Conservation (phyloP, 257 asterid species). For the Avicennia marina region DNA sequence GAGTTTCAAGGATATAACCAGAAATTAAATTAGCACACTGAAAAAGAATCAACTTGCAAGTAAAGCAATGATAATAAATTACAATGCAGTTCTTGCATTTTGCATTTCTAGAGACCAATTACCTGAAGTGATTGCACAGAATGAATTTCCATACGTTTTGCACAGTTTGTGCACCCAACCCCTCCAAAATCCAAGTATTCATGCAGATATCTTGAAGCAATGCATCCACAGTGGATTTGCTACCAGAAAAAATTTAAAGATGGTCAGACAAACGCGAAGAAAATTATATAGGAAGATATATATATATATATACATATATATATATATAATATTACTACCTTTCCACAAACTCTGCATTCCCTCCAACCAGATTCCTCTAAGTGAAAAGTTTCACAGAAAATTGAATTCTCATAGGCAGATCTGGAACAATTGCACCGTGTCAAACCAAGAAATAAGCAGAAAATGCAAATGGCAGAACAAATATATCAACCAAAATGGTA, state of each 20-base stretch:
- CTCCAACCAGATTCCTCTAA: slow-evolving; percentile 67
- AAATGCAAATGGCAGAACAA: not conserved
- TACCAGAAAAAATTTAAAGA: slow-evolving; percentile 24
- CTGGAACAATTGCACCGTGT: slow-evolving; percentile 32
- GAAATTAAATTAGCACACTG: not conserved
- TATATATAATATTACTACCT: slow-evolving; percentile 36
- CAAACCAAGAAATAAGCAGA: slow-evolving; percentile 7
- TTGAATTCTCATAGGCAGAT: slow-evolving; percentile 45
- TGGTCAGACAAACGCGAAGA: slow-evolving; percentile 14
- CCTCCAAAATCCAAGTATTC: slow-evolving; percentile 92
- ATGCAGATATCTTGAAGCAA: slow-evolving; percentile 66
- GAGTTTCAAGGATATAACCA: not conserved
- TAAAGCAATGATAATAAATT: not conserved
- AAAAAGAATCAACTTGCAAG: not conserved
- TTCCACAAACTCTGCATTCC: slow-evolving; percentile 55
- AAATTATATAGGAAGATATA: not conserved
- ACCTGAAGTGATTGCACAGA: slow-evolving; percentile 53
- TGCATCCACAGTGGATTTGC: slow-evolving; percentile 90
- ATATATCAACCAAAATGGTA: not conserved
- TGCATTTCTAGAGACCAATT: slow-evolving; percentile 2
- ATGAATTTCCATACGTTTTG: slow-evolving; percentile 51
- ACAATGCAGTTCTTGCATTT: not conserved
- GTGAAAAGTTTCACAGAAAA: slow-evolving; percentile 64
- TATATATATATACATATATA: too few species aligned
- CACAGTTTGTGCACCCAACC: slow-evolving; percentile 61